Conservation (phyloP, 306 rosid genomes). For the Cicer judaicum region DNA sequence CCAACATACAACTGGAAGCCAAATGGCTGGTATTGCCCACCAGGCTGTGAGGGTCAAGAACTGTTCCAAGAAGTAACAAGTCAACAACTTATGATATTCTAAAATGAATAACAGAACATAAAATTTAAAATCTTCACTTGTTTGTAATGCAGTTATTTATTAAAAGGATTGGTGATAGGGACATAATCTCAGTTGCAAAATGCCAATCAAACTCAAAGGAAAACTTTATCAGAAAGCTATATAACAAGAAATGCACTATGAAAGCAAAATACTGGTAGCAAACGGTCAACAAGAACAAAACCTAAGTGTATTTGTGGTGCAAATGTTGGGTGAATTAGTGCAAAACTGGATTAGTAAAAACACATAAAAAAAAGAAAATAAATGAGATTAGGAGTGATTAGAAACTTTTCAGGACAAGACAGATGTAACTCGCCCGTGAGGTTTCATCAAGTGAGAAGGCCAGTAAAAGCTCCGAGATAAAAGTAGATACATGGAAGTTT, state of each 20-base stretch:
- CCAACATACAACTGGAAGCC: conserved; percentile 90
- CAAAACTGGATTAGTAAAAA: conserved; percentile 25
- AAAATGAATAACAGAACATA: conserved; percentile 18
- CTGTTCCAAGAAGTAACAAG: conserved; percentile 61
- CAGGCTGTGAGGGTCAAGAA: conserved; percentile 85
- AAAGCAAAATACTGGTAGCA: conserved; percentile 3
- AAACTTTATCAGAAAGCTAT: background rate
- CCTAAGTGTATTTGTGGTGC: conserved; percentile 12
- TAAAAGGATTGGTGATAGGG: conserved; percentile 21
- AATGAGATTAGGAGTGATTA: background rate
- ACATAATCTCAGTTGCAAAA: conserved; percentile 30
- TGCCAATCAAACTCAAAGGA: conserved; percentile 17
- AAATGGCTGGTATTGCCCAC: conserved; percentile 93
- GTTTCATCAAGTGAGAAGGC: conserved; percentile 21
- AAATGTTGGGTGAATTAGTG: background rate
- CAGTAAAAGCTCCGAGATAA: background rate
- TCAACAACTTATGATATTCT: conserved; percentile 40
- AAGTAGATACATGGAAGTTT: conserved; percentile 5
- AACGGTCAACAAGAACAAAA: conserved; percentile 27
- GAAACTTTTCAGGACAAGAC: conserved; percentile 30
- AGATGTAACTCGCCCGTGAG: background rate
- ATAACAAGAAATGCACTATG: conserved; percentile 15
- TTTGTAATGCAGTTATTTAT: background rate
- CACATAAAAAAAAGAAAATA: background rate
- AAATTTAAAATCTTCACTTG: conserved; percentile 23